Base-by-base conservation (phyloP, 2,329 filamentous ascomycete genomes). In the Hypomyces rosellus region DNA sequence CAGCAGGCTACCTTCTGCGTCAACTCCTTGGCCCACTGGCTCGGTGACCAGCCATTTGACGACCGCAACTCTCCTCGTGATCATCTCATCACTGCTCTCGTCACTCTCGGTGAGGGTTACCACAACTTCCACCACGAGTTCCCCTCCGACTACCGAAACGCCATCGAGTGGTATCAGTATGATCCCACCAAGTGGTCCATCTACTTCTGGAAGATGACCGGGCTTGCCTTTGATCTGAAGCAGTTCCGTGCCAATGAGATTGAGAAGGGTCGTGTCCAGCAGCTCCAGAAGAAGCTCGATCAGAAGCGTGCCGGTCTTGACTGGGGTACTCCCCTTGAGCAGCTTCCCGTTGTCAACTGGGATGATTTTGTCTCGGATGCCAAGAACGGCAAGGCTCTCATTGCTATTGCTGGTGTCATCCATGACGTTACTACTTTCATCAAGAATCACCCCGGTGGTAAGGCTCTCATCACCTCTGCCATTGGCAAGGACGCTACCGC, bases 111-210 rank as follows among this genome's bases (percentile, higher is more conserved):
- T 45, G 89, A 91, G 72, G 89, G 89, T 30, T 95, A 95, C 75
- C 89, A 95, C 80, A 95, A 95, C 79, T 95, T 95, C 80, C 89
- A 95, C 74, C 89, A 95, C 78, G 89, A 95, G 70, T 95, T 95
- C 73, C 89, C 89, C 49, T 92, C 88, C 11, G 89, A 95, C 70
- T 95, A 93, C 81, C 88, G 89, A 67, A 95, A 95, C 67, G 89
- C 88, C 55, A 92, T 93, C 60, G 78, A 89, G 71, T 95, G 89
- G 88, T 86, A 84, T 74, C 89, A 95, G 66, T 95, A 95, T 64
- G 89, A 95, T 68, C 89, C 89, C 43, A 95, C 89, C 68, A 95
- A 95, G 76, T 93, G 89, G 88, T 79, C 74, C 65, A 95, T 95
- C 75, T 89, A 84, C 84, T 62, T 76, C 53, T 91, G 86, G 85